Evolutionary conservation across 306 rosid species (phyloP).

Genomic region (Crotalaria pallida): DNA sequence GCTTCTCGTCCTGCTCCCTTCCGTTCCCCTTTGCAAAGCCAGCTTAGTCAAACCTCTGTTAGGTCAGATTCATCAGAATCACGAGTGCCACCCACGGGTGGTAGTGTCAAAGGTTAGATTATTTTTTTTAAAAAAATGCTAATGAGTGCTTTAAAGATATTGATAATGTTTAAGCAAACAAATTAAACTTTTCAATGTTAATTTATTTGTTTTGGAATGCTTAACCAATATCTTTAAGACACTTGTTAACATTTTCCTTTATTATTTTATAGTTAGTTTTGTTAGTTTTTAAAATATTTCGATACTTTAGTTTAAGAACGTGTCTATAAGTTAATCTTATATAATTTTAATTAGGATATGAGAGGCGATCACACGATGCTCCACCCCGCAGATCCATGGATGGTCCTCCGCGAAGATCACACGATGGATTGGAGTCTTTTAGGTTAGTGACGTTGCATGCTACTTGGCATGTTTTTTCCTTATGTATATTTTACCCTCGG

Average conservation of each 20-base stretch:
- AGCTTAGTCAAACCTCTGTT: slow-evolving; percentile 16
- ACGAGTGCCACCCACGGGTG: background rate
- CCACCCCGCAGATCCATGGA: slow-evolving; percentile 30
- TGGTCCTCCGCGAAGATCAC: slow-evolving; percentile 12
- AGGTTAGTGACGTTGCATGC: slow-evolving; percentile 19
- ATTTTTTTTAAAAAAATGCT: too few species aligned
- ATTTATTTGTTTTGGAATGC: too few species aligned
- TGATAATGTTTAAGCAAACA: too few species aligned
- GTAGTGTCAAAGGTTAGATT: slow-evolving; percentile 37
- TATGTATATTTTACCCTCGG: background rate
- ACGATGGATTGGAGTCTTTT: slow-evolving; percentile 26
- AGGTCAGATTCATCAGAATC: slow-evolving; percentile 31
- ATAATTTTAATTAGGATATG: slow-evolving; percentile 25
- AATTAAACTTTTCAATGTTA: too few species aligned
- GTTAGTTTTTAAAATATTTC: too few species aligned
- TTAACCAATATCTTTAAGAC: too few species aligned
- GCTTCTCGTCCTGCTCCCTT: slow-evolving; percentile 78
- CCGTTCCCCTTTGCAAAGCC: slow-evolving; percentile 36
- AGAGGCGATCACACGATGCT: slow-evolving; percentile 31
- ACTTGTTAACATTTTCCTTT: too few species aligned
- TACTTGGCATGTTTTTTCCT: background rate
- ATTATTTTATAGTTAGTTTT: too few species aligned
- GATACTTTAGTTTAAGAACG: too few species aligned
- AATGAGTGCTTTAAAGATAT: too few species aligned
- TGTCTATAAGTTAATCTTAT: too few species aligned